Conservation (phyloP, 1,284 basidiomycete genomes). For the Pseudozyma flocculosa region DNA sequence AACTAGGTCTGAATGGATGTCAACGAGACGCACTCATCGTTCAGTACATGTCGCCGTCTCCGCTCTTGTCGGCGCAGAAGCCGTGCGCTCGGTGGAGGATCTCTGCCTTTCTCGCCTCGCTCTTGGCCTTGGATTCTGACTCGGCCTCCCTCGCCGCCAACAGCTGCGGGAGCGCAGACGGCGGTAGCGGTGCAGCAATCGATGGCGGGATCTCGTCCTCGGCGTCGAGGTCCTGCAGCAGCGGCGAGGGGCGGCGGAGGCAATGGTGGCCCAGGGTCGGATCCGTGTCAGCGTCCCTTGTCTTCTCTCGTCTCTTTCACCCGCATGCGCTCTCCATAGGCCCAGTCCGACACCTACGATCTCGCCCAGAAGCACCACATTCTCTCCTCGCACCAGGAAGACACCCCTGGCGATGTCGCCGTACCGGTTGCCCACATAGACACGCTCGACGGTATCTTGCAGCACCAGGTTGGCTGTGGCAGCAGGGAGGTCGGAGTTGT, state of each 20-base stretch:
- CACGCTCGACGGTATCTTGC: slow-evolving; percentile 67
- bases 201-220: slow-evolving; percentile 53
- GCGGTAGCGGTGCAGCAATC: slow-evolving; percentile 44
- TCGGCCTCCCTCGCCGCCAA: slow-evolving; percentile 43
- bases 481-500: neutral
- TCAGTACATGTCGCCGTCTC: slow-evolving; percentile 54
- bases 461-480: slow-evolving; percentile 81
- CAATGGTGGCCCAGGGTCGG: neutral
- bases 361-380: slow-evolving; percentile 95
- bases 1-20: too few species aligned
- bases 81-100: slow-evolving; percentile 43
- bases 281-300: too few species aligned
- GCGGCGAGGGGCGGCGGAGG: too few species aligned
- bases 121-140: slow-evolving; percentile 40
- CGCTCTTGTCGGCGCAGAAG: slow-evolving; percentile 53
- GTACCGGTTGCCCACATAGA: slow-evolving; percentile 66
- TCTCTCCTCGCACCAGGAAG: slow-evolving; percentile 94
- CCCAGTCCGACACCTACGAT: too few species aligned
- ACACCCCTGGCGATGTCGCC: slow-evolving; percentile 83
- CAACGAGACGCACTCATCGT: too few species aligned
- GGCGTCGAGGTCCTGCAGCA: slow-evolving; percentile 47
- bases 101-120: slow-evolving; percentile 46
- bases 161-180: slow-evolving; percentile 40
- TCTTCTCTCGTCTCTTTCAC: too few species aligned
- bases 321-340: too few species aligned